Evolutionary conservation across 768 basidiomycete species (phyloP), one percentile per base, ranked within the genome.

Genomic region (Omphalotus guepiniiformis): DNA sequence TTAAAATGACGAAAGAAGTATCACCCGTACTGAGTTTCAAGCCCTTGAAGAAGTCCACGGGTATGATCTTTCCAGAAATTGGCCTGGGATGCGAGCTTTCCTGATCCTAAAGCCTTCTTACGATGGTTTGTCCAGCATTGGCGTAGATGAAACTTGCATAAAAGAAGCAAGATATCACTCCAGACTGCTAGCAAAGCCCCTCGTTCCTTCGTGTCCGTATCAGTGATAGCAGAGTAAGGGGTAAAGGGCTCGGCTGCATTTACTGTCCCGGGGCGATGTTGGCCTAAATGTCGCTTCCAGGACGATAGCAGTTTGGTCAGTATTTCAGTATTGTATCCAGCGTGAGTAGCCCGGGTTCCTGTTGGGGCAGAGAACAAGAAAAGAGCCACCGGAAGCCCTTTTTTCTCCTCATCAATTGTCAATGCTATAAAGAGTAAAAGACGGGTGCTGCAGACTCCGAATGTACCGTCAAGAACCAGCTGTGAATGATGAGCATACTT

Each of bases 61-160:
- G 13, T 16, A 15, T 32, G 3, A 35, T 45, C 22, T 18, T 35
- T 35, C 43, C 43, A 45, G n/a, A 5, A 34, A 2, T 36, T 7
- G 11, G 40, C 9, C 43, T 2, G 16, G 25, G 11, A 18, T n/a
- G n/a, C n/a, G n/a, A n/a, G n/a, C n/a, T n/a, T n/a, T n/a, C n/a
- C n/a, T n/a, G n/a, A 34, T 54, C 48, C 32, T 50, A 49, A 12
- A 55, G 21, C 1, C 27, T 27, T 30, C 23, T 60, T 54, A 6
- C 49, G 52, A 39, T 53, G 43, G 47, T 71, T 71, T 15, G 40
- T 55, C 67, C 69, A 72, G 26, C 56, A 66, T 38, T 70, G 67
- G 4, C 63, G 56, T n/a, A 66, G 27, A 46, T 71, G 70, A 43
- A 70, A 71, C 34, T 60, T 58, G 57, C 70, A 72, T 8, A 71